Conservation (phyloP, 2,329 filamentous ascomycete genomes). For the Gyromitra esculenta region DNA sequence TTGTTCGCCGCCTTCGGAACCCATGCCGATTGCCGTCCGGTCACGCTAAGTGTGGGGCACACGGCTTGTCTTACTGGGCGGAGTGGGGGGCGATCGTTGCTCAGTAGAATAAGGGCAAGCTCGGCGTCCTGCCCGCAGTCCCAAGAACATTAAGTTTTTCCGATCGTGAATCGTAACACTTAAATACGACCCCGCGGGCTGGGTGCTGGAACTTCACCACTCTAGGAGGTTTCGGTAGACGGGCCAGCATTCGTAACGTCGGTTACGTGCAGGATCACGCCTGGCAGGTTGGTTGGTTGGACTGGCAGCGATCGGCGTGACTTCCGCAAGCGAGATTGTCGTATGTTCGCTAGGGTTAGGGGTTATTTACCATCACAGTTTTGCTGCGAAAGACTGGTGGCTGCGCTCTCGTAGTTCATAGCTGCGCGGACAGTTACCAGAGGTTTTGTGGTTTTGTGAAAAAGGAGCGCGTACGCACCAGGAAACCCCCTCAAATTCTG, state of each 20-base stretch:
- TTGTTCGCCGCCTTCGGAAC: conserved; percentile 7
- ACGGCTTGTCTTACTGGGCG: neutral
- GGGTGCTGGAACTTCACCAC: conserved; percentile 1
- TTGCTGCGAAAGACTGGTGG: neutral
- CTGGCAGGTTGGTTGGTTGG: neutral
- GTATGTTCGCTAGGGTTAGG: neutral
- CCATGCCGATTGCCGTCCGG: conserved; percentile 10
- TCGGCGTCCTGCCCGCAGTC: conserved; percentile 4
- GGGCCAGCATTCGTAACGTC: neutral
- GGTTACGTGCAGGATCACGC: conserved; percentile 1
- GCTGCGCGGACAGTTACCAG: neutral
- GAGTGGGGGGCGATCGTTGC: neutral
- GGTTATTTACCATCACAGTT: neutral
- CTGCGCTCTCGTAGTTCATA: too few species aligned
- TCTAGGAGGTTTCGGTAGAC: neutral
- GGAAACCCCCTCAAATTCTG: too few species aligned
- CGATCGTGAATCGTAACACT: conserved; percentile 3
- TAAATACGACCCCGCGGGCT: neutral
- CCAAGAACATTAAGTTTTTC: neutral
- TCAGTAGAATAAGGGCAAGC: conserved; percentile 1
- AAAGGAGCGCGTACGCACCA: neutral
- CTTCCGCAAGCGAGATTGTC: neutral
- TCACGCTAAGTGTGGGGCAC: conserved; percentile 10
- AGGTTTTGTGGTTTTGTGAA: neutral
- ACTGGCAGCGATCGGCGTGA: neutral